Conservation (phyloP, 2,329 filamentous ascomycete species). For the Grosmannia serpens region DNA sequence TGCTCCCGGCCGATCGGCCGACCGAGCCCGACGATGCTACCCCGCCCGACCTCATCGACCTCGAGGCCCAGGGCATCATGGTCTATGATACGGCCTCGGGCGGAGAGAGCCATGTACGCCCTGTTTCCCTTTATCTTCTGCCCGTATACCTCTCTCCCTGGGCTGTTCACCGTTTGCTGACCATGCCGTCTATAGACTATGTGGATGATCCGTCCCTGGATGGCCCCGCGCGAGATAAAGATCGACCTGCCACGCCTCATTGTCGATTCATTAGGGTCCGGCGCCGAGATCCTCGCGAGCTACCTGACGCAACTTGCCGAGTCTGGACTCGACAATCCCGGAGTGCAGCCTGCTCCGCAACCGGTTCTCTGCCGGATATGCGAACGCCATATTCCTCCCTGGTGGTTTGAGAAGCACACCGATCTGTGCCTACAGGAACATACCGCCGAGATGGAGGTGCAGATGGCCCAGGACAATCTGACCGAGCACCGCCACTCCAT, state of each 20-base stretch:
- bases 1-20: conserved; percentile 36
- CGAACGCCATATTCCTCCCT: conserved; percentile 90
- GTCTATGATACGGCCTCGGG: conserved; percentile 84
- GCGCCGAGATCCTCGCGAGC: conserved; percentile 86
- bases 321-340: conserved; percentile 62
- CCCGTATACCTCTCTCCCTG: neutral
- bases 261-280: conserved; percentile 86
- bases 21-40: conserved; percentile 25
- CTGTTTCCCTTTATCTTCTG: neutral
- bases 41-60: conserved; percentile 48
- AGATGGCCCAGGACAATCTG: conserved; percentile 85
- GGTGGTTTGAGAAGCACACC: conserved; percentile 99
- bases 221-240: conserved; percentile 80
- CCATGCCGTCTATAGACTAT: conserved; percentile 55
- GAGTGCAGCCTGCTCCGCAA: conserved; percentile 65
- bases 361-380: conserved; percentile 93
- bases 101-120: conserved; percentile 75
- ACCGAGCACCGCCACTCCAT: conserved; percentile 89
- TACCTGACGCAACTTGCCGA: conserved; percentile 88
- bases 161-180: neutral
- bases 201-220: conserved; percentile 98
- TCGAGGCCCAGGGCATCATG: conserved; percentile 97
- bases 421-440: conserved; percentile 94
- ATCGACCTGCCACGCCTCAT: conserved; percentile 85
- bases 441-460: conserved; percentile 92